These are phyloP conservation scores for Tetrapisispora fleetii DNA, from an alignment of 805 yeast species.

Conservation along the genomic window DNA sequence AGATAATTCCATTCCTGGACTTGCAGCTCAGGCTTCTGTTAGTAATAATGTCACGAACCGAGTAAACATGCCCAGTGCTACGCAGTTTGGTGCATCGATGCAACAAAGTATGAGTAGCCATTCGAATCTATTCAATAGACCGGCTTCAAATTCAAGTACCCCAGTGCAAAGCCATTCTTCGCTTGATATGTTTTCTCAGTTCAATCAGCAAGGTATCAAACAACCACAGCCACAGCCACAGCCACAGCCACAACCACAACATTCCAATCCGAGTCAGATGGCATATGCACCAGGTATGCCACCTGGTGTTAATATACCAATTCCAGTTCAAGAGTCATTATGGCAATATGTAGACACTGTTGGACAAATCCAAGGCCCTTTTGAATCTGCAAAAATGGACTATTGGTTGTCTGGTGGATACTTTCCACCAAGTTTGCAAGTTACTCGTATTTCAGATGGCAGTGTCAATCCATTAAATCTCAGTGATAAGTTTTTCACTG, in stretches of 20 bases:
- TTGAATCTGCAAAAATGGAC: constrained; percentile 65
- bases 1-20: background rate
- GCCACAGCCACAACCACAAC: background rate
- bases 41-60: background rate
- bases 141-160: background rate
- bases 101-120: background rate
- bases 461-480: constrained; percentile 22
- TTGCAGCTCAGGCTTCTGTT: background rate
- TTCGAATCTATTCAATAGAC: background rate
- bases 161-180: background rate
- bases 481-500: constrained; percentile 17
- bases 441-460: constrained; percentile 37
- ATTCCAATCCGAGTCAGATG: background rate
- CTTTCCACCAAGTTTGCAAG: constrained; percentile 44
- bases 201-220: background rate
- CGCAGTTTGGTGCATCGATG: background rate
- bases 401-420: constrained; percentile 63
- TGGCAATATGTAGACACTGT: constrained; percentile 73
- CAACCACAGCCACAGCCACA: background rate
- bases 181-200: background rate
- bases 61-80: background rate
- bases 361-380: constrained; percentile 79
- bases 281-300: background rate
- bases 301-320: background rate
- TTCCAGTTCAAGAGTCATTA: constrained; percentile 33